Evolutionary conservation across 2,329 filamentous ascomycete species (phyloP).

Genomic region (Diaporthe capsici): DNA sequence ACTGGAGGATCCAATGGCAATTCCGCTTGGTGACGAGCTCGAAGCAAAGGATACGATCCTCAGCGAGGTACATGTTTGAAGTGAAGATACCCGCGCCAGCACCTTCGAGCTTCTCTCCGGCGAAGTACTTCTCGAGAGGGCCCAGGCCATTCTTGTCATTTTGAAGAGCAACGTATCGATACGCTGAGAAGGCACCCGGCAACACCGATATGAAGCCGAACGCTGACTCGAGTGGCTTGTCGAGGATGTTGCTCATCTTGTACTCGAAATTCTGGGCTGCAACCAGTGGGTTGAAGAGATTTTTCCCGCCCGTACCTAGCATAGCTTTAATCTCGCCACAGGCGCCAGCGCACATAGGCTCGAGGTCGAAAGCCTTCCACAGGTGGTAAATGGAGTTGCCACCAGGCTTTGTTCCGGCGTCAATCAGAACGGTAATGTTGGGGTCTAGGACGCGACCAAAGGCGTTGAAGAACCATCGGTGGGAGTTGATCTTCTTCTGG

Average conservation of each 20-base stretch:
- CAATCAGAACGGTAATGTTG: slow-evolving; percentile 96
- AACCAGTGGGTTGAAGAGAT: slow-evolving; percentile 92
- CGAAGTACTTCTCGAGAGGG: slow-evolving; percentile 53
- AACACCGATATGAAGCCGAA: slow-evolving; percentile 98
- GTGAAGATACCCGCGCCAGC: slow-evolving; percentile 78
- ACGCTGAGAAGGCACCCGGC: slow-evolving; percentile 98
- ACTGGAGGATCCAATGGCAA: slow-evolving; percentile 97
- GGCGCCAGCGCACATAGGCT: slow-evolving; percentile 97
- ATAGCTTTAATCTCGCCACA: slow-evolving; percentile 99
- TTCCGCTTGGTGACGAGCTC: slow-evolving; percentile 98
- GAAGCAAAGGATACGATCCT: slow-evolving; percentile 99
- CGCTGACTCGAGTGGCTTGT: slow-evolving; percentile 96
- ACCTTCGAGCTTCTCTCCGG: slow-evolving; percentile 42
- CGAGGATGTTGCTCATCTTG: slow-evolving; percentile 99
- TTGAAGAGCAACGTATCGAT: slow-evolving; percentile 93
- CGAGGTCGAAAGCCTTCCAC: slow-evolving; percentile 98
- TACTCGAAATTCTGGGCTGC: slow-evolving; percentile 99
- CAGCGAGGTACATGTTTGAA: slow-evolving; percentile 98
- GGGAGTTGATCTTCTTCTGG: slow-evolving; percentile 99
- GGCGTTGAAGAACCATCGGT: slow-evolving; percentile 98
- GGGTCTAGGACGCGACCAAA: slow-evolving; percentile 94
- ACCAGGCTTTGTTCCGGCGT: slow-evolving; percentile 95
- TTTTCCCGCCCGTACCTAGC: slow-evolving; percentile 86
- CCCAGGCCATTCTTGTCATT: slow-evolving; percentile 97
- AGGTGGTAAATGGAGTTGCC: slow-evolving; percentile 96